These are phyloP conservation scores for Neurospora terricola DNA, from an alignment of 495 filamentous ascomycete species.

Conservation along the genomic window DNA sequence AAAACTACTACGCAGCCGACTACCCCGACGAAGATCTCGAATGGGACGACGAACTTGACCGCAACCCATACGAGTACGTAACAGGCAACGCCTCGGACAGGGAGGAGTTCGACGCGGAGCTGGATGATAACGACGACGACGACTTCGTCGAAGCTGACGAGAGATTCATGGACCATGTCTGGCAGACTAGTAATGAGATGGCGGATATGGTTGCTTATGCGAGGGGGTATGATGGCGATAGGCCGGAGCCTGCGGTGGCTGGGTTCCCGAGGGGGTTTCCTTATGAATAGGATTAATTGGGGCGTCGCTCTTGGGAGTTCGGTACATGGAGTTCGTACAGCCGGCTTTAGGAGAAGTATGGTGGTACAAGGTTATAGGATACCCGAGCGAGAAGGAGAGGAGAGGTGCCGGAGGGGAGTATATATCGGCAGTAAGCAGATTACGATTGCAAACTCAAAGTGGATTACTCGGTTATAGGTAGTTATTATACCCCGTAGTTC, in stretches of 20 bases:
- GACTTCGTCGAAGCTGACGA: constrained; percentile 3
- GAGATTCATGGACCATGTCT: constrained; percentile 9
- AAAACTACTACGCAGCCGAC: constrained; percentile 44
- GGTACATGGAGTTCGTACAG: background rate
- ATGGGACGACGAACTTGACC: constrained; percentile 41
- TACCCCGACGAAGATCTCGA: constrained; percentile 49
- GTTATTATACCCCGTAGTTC: background rate
- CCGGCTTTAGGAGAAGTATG: too few species aligned
- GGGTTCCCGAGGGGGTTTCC: background rate
- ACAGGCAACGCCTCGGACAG: constrained; percentile 36
- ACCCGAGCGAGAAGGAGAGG: background rate
- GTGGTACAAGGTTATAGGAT: too few species aligned
- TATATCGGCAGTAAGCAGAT: background rate
- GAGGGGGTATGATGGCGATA: background rate
- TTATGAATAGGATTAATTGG: background rate
- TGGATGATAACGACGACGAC: constrained; percentile 22
- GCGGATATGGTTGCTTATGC: background rate
- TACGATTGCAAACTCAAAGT: background rate
- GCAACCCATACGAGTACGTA: constrained; percentile 34
- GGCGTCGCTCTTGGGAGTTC: background rate
- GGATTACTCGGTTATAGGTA: background rate
- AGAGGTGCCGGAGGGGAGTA: background rate
- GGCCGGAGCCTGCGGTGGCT: background rate
- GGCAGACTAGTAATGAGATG: background rate
- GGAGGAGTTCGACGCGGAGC: constrained; percentile 28